Percentiles rank a stretch among this genome's conserved stretches.
Conservation (phyloP, 1,139 yeast genomes). For the Kazachstania sp. region DNA sequence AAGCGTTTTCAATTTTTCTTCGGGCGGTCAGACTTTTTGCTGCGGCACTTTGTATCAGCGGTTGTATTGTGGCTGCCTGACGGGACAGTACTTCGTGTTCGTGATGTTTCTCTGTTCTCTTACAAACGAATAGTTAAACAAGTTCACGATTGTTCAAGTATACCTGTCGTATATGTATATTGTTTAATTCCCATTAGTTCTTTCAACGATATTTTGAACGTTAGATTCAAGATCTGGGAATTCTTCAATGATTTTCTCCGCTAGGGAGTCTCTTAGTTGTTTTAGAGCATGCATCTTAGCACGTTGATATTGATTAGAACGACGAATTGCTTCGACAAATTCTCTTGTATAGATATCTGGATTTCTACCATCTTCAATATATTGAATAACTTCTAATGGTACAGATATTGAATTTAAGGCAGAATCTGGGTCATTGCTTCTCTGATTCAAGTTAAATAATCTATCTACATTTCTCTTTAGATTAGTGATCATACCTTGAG, state of each 20-base stretch:
- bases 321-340: conserved; percentile 84
- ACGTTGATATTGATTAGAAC: conserved; percentile 77
- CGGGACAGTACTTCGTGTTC: too few species aligned
- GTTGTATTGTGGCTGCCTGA: too few species aligned
- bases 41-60: too few species aligned
- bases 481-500: conserved; percentile 43
- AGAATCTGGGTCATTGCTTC: conserved; percentile 27
- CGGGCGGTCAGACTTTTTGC: too few species aligned
- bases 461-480: conserved; percentile 34
- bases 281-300: conserved; percentile 67
- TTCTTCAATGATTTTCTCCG: conserved; percentile 59
- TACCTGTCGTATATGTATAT: background rate
- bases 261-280: conserved; percentile 53
- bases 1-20: background rate
- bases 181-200: conserved; percentile 27
- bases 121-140: background rate
- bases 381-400: conserved; percentile 70
- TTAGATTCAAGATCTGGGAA: conserved; percentile 61
- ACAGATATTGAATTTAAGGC: conserved; percentile 40
- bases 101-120: too few species aligned
- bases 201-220: conserved; percentile 43
- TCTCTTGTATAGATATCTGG: conserved; percentile 97
- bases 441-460: conserved; percentile 26
- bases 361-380: conserved; percentile 91
- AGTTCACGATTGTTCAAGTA: background rate